A percentile compares a stretch with the other conserved stretches of the same genome.
phyloP scores from a whole-genome alignment of 306 rosid genomes.

The Hippophae tibetana region DNA sequence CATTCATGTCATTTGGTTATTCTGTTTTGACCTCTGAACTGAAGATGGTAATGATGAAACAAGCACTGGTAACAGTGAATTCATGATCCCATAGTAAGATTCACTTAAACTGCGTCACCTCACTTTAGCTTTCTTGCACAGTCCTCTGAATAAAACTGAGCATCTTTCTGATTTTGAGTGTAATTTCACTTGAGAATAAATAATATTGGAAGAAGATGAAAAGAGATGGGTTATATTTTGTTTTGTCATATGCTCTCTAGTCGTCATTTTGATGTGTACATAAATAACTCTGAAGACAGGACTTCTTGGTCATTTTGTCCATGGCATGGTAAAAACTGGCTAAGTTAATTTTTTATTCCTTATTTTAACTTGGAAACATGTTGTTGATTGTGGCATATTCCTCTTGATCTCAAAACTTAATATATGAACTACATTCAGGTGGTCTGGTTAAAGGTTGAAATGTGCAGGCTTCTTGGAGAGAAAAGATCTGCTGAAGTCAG shows the following conservation, averaged over 20 bases:
- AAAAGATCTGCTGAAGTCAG: slow-evolving; percentile 86
- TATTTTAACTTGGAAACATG: slow-evolving; percentile 2
- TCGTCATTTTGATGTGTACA: neutral
- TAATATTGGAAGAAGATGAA: neutral
- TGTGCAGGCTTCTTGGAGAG: slow-evolving; percentile 78
- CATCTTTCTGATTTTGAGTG: neutral
- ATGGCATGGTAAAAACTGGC: neutral
- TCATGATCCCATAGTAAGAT: too few species aligned
- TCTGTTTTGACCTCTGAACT: too few species aligned
- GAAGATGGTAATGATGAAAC: too few species aligned
- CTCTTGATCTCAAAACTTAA: slow-evolving; percentile 17
- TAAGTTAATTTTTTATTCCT: neutral
- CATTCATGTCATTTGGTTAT: too few species aligned
- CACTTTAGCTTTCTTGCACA: neutral
- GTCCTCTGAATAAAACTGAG: neutral
- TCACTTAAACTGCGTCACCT: neutral
- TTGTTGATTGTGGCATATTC: slow-evolving; percentile 2
- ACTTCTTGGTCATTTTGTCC: neutral
- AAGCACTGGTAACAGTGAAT: too few species aligned
- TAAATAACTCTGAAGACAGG: neutral
- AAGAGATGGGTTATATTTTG: neutral
- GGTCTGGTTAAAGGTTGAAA: slow-evolving; percentile 76
- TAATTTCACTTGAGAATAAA: neutral
- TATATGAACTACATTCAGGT: slow-evolving; percentile 50
- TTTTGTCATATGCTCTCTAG: neutral